Percentiles rank a stretch among this genome's conserved stretches.
Conservation (phyloP, 2,329 filamentous ascomycete genomes). For the Pseudogymnoascus sp. region DNA sequence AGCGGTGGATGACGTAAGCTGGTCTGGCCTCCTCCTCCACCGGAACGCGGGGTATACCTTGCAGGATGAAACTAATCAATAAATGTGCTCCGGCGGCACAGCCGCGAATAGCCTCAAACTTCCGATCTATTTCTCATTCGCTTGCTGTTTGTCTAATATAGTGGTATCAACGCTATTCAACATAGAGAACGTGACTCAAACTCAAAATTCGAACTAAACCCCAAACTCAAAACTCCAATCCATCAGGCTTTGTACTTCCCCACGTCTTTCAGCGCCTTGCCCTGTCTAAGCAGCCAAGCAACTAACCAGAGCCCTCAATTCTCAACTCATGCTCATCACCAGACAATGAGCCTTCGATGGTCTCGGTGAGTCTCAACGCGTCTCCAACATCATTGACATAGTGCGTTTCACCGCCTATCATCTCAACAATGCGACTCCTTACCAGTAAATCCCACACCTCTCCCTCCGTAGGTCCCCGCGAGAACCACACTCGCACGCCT, state of each 20-base stretch:
- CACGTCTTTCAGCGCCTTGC: neutral
- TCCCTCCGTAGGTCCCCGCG: conserved; percentile 40
- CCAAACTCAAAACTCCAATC: neutral
- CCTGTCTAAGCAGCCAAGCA: neutral
- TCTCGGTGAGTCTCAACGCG: conserved; percentile 73
- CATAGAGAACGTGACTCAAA: neutral
- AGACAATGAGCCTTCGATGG: conserved; percentile 37
- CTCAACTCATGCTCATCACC: neutral
- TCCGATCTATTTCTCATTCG: neutral
- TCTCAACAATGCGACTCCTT: conserved; percentile 74
- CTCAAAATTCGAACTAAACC: neutral
- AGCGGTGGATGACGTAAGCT: neutral
- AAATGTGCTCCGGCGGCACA: neutral
- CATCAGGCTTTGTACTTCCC: neutral
- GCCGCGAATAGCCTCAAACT: no score
- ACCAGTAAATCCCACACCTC: conserved; percentile 59
- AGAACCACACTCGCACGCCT: conserved; percentile 72
- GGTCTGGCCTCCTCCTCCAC: neutral
- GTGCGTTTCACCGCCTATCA: conserved; percentile 68
- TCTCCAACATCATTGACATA: conserved; percentile 81
- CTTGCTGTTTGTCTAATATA: neutral
- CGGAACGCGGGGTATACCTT: neutral
- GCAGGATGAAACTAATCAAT: neutral
- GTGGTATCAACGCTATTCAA: conserved; percentile 5
- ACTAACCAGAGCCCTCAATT: neutral